A percentile compares a stretch with the other conserved stretches of the same genome.
Conservation (phyloP, 768 basidiomycete species). For the Russula sp. region DNA sequence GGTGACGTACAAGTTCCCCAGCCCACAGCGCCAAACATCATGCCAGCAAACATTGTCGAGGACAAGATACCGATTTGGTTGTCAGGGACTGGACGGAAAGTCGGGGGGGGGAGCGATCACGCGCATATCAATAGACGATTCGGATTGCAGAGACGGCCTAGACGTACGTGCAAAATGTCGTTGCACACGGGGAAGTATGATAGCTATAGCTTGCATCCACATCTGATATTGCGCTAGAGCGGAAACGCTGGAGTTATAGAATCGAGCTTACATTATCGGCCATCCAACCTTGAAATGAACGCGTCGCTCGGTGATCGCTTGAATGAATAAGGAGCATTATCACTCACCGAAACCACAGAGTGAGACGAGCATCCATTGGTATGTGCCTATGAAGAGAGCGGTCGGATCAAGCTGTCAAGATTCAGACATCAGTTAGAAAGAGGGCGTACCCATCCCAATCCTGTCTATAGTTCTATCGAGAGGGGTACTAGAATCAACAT, state of each 20-base stretch:
- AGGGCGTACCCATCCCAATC: constrained; percentile 73
- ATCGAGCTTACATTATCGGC: constrained; percentile 71
- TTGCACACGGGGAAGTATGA: constrained; percentile 95
- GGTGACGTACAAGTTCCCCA: constrained; percentile 77
- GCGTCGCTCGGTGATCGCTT: neutral
- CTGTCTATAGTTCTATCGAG: constrained; percentile 85
- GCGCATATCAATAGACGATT: constrained; percentile 9
- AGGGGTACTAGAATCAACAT: constrained; percentile 35
- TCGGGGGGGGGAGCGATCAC: neutral
- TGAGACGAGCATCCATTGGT: constrained; percentile 77
- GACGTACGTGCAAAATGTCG: constrained; percentile 70
- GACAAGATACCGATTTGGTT: constrained; percentile 75
- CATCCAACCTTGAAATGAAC: constrained; percentile 63
- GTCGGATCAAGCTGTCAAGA: neutral
- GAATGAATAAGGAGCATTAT: neutral
- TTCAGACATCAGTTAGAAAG: neutral
- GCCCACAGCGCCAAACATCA: constrained; percentile 91
- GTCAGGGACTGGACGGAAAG: constrained; percentile 50
- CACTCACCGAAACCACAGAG: constrained; percentile 83
- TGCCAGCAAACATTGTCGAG: constrained; percentile 88
- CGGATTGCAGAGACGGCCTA: constrained; percentile 1
- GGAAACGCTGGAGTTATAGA: constrained; percentile 1
- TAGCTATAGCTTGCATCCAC: constrained; percentile 90
- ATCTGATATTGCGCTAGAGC: constrained; percentile 44
- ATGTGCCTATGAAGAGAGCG: constrained; percentile 41